Percentiles rank a stretch among this genome's conserved stretches.
Evolutionary conservation across 177 flowering plant genomes (phyloP).

Genomic region (Telopea speciosissima): DNA sequence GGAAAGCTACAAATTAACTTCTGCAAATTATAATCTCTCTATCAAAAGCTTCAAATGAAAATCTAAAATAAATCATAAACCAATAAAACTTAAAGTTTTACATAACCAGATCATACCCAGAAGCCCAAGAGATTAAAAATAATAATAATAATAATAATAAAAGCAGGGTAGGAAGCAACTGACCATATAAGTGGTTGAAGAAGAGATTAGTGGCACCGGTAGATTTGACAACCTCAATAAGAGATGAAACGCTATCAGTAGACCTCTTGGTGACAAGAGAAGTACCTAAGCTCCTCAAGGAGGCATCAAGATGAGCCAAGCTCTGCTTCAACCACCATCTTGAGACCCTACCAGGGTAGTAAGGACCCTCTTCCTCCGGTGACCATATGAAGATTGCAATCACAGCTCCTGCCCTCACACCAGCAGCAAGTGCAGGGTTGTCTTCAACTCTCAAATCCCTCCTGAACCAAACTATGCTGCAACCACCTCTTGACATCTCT

Average conservation of each 20-base stretch:
- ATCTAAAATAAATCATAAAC: no score
- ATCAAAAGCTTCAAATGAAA: not conserved
- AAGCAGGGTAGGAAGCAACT: slow-evolving; percentile 14
- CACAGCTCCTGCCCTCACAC: slow-evolving; percentile 83
- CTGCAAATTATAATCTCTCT: no score
- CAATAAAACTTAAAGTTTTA: not conserved
- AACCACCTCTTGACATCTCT: slow-evolving; percentile 58
- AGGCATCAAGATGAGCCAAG: slow-evolving; percentile 71
- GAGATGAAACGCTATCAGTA: slow-evolving; percentile 73
- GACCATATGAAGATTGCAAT: slow-evolving; percentile 84
- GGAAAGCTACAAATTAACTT: no score
- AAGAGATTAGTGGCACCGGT: slow-evolving; percentile 88
- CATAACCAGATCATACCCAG: no score
- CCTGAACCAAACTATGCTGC: slow-evolving; percentile 97
- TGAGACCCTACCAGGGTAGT: slow-evolving; percentile 85
- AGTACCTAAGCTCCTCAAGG: slow-evolving; percentile 79
- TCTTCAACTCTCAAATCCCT: slow-evolving; percentile 98
- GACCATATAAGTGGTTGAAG: slow-evolving; percentile 96
- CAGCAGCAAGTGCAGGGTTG: slow-evolving; percentile 91
- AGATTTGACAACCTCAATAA: slow-evolving; percentile 61
- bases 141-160: no score
- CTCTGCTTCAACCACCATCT: slow-evolving; percentile 98
- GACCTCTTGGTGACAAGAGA: slow-evolving; percentile 82
- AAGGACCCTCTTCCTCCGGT: slow-evolving; percentile 94
- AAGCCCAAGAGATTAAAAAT: not conserved